Percentiles rank a stretch among this genome's conserved stretches.
These are phyloP conservation scores for Blastobotrys serpentis DNA, from an alignment of 1,139 yeast species.

Conservation along the genomic window DNA sequence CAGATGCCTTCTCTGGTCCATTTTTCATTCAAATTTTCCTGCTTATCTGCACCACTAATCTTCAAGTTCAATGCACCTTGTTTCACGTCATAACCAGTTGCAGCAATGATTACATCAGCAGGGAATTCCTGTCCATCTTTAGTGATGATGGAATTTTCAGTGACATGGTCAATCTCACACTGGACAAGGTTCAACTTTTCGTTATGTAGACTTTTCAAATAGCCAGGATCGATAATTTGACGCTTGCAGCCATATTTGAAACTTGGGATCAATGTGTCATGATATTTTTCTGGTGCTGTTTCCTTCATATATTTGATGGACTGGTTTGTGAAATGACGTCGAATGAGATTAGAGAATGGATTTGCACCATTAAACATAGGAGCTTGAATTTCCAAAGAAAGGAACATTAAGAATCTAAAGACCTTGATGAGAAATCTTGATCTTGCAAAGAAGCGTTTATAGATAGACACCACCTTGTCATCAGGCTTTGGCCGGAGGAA, in stretches of 20 bases:
- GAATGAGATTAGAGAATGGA: slow-evolving; percentile 10
- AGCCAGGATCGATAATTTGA: slow-evolving; percentile 31
- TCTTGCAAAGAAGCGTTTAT: slow-evolving; percentile 17
- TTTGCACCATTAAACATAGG: slow-evolving; percentile 17
- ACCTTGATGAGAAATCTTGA: slow-evolving; percentile 14
- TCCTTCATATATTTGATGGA: slow-evolving; percentile 23
- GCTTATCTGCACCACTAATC: slow-evolving; percentile 17
- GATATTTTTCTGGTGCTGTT: slow-evolving; percentile 24
- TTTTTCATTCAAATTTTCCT: slow-evolving; percentile 12
- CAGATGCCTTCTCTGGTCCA: slow-evolving; percentile 21
- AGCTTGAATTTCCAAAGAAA: slow-evolving; percentile 13
- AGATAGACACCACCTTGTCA: not conserved
- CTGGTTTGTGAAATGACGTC: slow-evolving; percentile 5
- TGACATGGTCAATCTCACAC: slow-evolving; percentile 28
- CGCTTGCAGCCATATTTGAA: slow-evolving; percentile 33
- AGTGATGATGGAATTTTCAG: slow-evolving; percentile 26
- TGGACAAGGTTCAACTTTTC: slow-evolving; percentile 27
- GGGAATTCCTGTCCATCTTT: slow-evolving; percentile 27
- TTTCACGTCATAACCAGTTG: slow-evolving; percentile 30
- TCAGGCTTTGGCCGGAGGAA: slow-evolving; percentile 17
- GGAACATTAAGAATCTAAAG: slow-evolving; percentile 12
- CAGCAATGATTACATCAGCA: slow-evolving; percentile 33
- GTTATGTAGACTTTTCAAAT: slow-evolving; percentile 29
- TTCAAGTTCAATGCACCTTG: slow-evolving; percentile 14
- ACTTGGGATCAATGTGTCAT: slow-evolving; percentile 30